These are phyloP conservation scores for Lasiosphaeria hispida DNA, from an alignment of 495 filamentous ascomycete genomes.

Conservation along the genomic window DNA sequence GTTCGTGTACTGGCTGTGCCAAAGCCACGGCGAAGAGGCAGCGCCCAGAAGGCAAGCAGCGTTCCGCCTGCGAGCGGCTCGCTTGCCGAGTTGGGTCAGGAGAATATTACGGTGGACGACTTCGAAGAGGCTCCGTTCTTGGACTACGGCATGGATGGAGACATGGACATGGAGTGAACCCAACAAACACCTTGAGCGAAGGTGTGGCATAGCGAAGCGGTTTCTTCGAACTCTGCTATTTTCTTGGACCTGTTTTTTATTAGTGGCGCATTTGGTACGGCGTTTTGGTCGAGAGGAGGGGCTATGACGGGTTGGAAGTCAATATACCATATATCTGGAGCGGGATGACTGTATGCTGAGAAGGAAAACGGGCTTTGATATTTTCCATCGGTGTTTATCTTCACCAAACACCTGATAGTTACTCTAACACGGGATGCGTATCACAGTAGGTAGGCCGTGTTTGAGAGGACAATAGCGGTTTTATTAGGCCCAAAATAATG, in stretches of 20 bases:
- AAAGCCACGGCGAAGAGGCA: slow-evolving; percentile 18
- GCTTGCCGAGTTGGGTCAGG: slow-evolving; percentile 28
- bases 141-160: slow-evolving; percentile 30
- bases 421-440: too few species aligned
- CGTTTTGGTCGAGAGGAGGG: background rate
- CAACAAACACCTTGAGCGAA: too few species aligned
- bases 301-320: background rate
- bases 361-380: background rate
- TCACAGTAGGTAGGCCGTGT: too few species aligned
- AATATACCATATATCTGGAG: background rate
- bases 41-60: slow-evolving; percentile 9
- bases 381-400: background rate
- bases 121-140: slow-evolving; percentile 56
- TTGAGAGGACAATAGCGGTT: too few species aligned
- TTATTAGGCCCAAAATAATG: too few species aligned
- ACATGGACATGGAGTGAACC: slow-evolving; percentile 26
- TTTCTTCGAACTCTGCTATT: background rate
- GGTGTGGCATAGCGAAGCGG: background rate
- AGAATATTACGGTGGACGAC: slow-evolving; percentile 42
- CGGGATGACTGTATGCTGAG: background rate
- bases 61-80: slow-evolving; percentile 6
- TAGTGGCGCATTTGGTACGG: slow-evolving; percentile 3
- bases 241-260: background rate
- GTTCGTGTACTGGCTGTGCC: slow-evolving; percentile 42
- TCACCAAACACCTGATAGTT: too few species aligned